Evolutionary conservation across 371 early-diverging fungal species (phyloP).

Genomic region (Mortierella sp.): DNA sequence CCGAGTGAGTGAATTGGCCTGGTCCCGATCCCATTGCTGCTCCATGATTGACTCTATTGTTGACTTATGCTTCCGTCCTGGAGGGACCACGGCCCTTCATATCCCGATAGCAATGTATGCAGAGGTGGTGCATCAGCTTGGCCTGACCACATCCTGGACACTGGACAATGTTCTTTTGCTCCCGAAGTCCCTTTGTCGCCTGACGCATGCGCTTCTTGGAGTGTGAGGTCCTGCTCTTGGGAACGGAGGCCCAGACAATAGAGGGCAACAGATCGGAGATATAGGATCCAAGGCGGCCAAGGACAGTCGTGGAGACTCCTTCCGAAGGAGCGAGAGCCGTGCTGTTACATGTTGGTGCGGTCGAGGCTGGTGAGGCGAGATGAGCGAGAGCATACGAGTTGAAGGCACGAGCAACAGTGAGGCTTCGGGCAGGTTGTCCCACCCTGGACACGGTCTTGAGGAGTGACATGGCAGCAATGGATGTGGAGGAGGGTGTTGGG

Average conservation of each 20-base stretch:
- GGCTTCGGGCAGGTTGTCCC: slow-evolving; percentile 26
- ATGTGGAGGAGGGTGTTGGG: not conserved
- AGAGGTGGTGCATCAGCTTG: slow-evolving; percentile 81
- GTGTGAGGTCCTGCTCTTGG: slow-evolving; percentile 89
- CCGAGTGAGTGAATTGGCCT: too few relatives aligned
- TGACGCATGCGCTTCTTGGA: slow-evolving; percentile 88
- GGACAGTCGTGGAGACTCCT: slow-evolving; percentile 38
- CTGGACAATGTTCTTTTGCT: slow-evolving; percentile 73
- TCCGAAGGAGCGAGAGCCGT: slow-evolving; percentile 11
- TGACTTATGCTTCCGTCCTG: slow-evolving; percentile 20
- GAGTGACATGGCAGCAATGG: slow-evolving; percentile 24
- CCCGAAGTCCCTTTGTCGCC: slow-evolving; percentile 81
- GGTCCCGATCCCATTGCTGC: too few relatives aligned
- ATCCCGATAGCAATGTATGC: slow-evolving; percentile 78
- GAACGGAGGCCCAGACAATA: slow-evolving; percentile 81
- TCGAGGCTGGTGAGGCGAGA: slow-evolving; percentile 5
- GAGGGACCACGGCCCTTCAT: slow-evolving; percentile 54
- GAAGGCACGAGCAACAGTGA: slow-evolving; percentile 32
- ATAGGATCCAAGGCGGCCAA: slow-evolving; percentile 49
- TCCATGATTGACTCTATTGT: not conserved
- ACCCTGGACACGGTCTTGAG: slow-evolving; percentile 25
- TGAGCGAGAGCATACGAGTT: slow-evolving; percentile 28
- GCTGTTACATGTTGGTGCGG: slow-evolving; percentile 8
- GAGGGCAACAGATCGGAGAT: slow-evolving; percentile 54
- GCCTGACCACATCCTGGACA: slow-evolving; percentile 82